Evolutionary conservation across 2,329 filamentous ascomycete species (phyloP).

Genomic region (Pseudogymnoascus sp.): DNA sequence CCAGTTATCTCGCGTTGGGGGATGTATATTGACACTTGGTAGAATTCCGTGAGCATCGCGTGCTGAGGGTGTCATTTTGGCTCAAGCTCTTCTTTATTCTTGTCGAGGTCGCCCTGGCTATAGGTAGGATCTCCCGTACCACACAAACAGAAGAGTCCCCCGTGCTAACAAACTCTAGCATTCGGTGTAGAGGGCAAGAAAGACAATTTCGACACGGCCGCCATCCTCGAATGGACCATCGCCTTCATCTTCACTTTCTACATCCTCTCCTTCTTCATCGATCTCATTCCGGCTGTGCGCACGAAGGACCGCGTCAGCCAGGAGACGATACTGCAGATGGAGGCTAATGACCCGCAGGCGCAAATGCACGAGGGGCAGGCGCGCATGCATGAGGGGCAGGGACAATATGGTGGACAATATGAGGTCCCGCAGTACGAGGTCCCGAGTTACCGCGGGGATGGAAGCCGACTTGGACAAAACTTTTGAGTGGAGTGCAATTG

Average conservation of each 20-base stretch:
- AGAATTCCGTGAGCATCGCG: constrained; percentile 64
- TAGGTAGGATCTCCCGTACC: constrained; percentile 31
- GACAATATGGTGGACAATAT: background rate
- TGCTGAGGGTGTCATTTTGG: constrained; percentile 75
- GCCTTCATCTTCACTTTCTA: constrained; percentile 84
- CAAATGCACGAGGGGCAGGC: background rate
- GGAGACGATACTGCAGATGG: constrained; percentile 23
- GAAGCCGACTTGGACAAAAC: constrained; percentile 2
- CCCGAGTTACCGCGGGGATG: background rate
- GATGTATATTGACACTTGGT: background rate
- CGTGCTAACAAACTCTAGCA: background rate
- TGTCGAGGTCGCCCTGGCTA: constrained; percentile 63
- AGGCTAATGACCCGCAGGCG: constrained; percentile 19
- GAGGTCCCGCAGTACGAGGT: background rate
- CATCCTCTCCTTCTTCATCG: constrained; percentile 76
- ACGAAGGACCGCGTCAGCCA: constrained; percentile 10
- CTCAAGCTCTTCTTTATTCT: constrained; percentile 81
- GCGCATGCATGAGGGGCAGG: background rate
- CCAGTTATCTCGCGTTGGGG: background rate
- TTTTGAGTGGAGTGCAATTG: background rate
- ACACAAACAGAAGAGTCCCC: background rate
- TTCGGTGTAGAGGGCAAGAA: background rate
- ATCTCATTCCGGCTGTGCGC: constrained; percentile 64
- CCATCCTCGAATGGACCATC: constrained; percentile 58
- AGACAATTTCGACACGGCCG: background rate